Evolutionary conservation across 768 basidiomycete genomes (phyloP).

Genomic region (Trametes elegans): DNA sequence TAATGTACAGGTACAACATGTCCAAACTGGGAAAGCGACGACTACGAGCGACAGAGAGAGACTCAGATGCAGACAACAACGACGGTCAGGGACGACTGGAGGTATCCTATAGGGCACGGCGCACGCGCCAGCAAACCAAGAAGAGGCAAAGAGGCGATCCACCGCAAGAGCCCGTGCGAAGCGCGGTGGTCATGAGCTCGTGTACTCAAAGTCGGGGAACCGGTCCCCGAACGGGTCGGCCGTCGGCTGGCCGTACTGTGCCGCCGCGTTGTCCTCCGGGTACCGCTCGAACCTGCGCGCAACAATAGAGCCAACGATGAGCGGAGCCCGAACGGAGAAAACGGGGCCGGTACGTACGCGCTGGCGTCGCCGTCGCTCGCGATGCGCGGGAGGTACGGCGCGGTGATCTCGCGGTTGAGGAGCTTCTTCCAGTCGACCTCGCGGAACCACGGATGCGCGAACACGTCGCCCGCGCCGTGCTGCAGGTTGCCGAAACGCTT

Average conservation of each 20-base stretch:
- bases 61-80: neutral
- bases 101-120: neutral
- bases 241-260: conserved; percentile 56
- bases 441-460: conserved; percentile 89
- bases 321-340: neutral
- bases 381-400: conserved; percentile 93
- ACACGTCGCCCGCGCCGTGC: conserved; percentile 89
- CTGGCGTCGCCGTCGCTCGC: conserved; percentile 92
- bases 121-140: neutral
- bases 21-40: conserved; percentile 1
- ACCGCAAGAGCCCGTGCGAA: neutral
- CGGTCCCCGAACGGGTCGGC: conserved; percentile 61
- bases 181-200: conserved; percentile 25
- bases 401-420: conserved; percentile 80
- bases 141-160: neutral
- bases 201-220: conserved; percentile 83
- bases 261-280: conserved; percentile 67
- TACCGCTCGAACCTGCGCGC: conserved; percentile 67
- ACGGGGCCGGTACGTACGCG: conserved; percentile 55
- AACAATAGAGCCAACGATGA: no score
- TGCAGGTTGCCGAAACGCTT: conserved; percentile 88
- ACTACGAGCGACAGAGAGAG: neutral
- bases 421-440: conserved; percentile 92
- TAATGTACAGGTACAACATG: neutral
- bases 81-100: neutral